These are phyloP conservation scores for Sodiomyces alkalinus DNA, from an alignment of 2,329 filamentous ascomycete genomes.

Conservation along the genomic window DNA sequence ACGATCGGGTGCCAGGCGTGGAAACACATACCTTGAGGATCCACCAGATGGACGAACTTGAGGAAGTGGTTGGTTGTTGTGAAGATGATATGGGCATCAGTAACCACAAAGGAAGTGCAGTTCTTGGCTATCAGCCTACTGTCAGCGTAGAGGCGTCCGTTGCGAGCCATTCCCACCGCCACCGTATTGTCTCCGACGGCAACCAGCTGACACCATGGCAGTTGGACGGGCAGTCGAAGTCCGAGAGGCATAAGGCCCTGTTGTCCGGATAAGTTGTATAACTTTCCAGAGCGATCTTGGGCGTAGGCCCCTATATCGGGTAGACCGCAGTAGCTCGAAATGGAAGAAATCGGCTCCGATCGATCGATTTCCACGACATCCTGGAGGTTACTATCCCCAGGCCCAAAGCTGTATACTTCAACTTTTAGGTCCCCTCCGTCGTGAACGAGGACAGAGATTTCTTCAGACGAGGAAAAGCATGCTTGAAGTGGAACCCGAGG, in stretches of 20 bases:
- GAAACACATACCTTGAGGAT: conserved; percentile 40
- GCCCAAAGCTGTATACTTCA: conserved; percentile 2
- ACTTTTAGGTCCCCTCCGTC: conserved; percentile 9
- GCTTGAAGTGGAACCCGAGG: conserved; percentile 14
- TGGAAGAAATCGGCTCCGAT: conserved; percentile 9
- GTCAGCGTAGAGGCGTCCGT: conserved; percentile 67
- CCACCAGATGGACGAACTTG: conserved; percentile 78
- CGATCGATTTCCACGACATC: conserved; percentile 2
- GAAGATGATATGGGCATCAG: conserved; percentile 69
- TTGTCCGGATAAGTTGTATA: conserved; percentile 21
- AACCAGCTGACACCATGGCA: conserved; percentile 33
- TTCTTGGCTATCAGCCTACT: conserved; percentile 62
- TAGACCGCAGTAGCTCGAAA: conserved; percentile 17
- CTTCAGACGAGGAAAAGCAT: conserved; percentile 12
- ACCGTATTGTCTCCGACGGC: conserved; percentile 11
- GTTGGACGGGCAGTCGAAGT: conserved; percentile 15
- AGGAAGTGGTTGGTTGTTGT: conserved; percentile 86
- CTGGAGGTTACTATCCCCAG: neutral
- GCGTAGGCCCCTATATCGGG: conserved; percentile 19
- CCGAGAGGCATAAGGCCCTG: conserved; percentile 3
- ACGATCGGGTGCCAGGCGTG: too few relatives aligned
- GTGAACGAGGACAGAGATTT: conserved; percentile 17
- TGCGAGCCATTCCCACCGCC: conserved; percentile 52
- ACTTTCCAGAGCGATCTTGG: conserved; percentile 29
- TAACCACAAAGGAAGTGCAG: conserved; percentile 81